Evolutionary conservation across 495 filamentous ascomycete species (phyloP), one percentile per base, ranked within the genome.

Genomic region (Penicillium chermesinum): DNA sequence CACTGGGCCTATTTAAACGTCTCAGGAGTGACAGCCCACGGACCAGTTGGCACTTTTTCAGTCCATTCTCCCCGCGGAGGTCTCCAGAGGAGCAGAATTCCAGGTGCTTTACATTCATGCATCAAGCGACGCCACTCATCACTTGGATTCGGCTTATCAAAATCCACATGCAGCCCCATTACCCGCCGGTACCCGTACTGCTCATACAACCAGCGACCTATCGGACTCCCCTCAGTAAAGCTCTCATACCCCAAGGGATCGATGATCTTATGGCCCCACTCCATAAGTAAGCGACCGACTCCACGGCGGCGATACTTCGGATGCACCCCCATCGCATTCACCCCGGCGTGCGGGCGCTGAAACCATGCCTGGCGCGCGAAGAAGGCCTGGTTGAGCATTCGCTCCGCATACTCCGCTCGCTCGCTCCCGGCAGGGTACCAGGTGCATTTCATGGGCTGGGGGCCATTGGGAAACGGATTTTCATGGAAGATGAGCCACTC

Each of bases 201-300:
- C 32, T 66, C 61, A 48, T 72, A 70, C n/a, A 67, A 33, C 30
- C 58, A 65, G 15, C 65, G 62, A 10, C 70, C 75, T 13, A 54
- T 40, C n/a, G 65, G 63, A 27, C 62, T 59, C 1, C 59, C 52
- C 50, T 66, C 62, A 1, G 70, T 46, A 16, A 61, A 67, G 19
- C 62, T 61, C 34, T 70, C 64, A n/a, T 66, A 45, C 0, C 61
- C 60, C 35, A 63, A 20, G n/a, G 64, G 59, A 44, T 68, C 59
- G 7, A 62, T 64, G 40, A 61, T 66, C 20, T 45, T 42, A 33
- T 61, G 65, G 0, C 66, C 66, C 68, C 64, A 68, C 19, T 59
- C 38, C 49, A 69, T 61, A 2, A 72, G 54, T 38, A 66, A 44
- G 17, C 63, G 54, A 0, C 62, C 69, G 12, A 65, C 59, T 0